phyloP scores from a whole-genome alignment of 2,329 filamentous ascomycete species.

The Aspergillus sp. region DNA sequence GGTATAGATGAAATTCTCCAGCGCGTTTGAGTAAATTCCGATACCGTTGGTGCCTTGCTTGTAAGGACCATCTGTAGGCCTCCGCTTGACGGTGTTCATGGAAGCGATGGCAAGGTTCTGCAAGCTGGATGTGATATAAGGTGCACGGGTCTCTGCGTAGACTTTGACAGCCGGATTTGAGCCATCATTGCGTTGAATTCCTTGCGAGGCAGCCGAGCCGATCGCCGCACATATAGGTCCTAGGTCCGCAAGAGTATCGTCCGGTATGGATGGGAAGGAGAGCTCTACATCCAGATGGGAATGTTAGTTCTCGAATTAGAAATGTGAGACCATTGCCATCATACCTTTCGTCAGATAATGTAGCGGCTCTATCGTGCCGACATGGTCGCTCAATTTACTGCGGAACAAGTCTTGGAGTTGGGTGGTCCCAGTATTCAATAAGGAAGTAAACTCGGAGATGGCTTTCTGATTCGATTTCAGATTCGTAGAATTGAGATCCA shows the following conservation, averaged over 20 bases:
- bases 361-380: slow-evolving; percentile 78
- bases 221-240: slow-evolving; percentile 78
- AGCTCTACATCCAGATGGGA: slow-evolving; percentile 44
- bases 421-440: slow-evolving; percentile 75
- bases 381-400: slow-evolving; percentile 73
- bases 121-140: slow-evolving; percentile 79
- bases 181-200: slow-evolving; percentile 49
- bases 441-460: slow-evolving; percentile 71
- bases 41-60: slow-evolving; percentile 87
- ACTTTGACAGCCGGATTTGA: slow-evolving; percentile 75
- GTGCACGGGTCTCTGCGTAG: slow-evolving; percentile 81
- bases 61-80: slow-evolving; percentile 75
- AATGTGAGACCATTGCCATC: not conserved
- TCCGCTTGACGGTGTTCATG: slow-evolving; percentile 76
- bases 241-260: slow-evolving; percentile 73
- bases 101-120: slow-evolving; percentile 86
- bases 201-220: slow-evolving; percentile 58
- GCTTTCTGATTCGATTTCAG: slow-evolving; percentile 88
- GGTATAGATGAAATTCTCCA: slow-evolving; percentile 82
- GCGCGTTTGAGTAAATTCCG: slow-evolving; percentile 78
- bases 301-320: not conserved
- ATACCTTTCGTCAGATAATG: slow-evolving; percentile 86
- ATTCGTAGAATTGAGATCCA: slow-evolving; percentile 85
- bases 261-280: slow-evolving; percentile 76
- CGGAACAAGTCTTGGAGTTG: slow-evolving; percentile 85